phyloP scores from a whole-genome alignment of 2,329 filamentous ascomycete species.

The Monosporascus sp. region DNA sequence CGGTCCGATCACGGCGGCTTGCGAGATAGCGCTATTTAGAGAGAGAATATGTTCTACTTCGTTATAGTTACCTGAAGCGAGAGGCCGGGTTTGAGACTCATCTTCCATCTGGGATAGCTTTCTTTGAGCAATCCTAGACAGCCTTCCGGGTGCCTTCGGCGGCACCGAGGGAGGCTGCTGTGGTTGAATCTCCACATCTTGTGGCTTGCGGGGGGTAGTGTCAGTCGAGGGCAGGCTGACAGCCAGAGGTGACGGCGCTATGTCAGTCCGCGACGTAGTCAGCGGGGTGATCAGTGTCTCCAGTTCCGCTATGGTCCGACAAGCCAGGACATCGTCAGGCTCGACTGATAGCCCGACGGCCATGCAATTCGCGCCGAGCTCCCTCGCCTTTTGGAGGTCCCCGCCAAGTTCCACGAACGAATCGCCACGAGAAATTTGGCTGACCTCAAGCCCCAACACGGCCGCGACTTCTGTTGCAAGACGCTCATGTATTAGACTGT shows the following conservation, averaged over 20 bases:
- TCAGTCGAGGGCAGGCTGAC: conserved; percentile 14
- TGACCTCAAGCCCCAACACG: conserved; percentile 29
- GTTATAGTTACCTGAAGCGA: conserved; percentile 17
- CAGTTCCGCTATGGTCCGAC: conserved; percentile 39
- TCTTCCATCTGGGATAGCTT: conserved; percentile 1
- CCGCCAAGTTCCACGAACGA: conserved; percentile 42
- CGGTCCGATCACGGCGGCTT: conserved; percentile 39
- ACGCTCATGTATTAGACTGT: conserved; percentile 20
- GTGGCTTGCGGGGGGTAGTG: neutral
- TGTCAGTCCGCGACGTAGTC: conserved; percentile 9
- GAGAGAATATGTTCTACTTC: conserved; percentile 36
- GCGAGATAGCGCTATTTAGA: conserved; percentile 34
- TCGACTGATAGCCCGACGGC: conserved; percentile 30
- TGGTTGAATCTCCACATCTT: neutral
- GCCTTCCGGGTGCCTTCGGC: conserved; percentile 10
- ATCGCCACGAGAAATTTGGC: conserved; percentile 31
- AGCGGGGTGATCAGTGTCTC: conserved; percentile 35
- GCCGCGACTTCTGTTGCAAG: conserved; percentile 30
- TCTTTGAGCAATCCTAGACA: neutral
- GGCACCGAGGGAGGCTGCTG: conserved; percentile 16
- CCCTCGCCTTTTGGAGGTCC: conserved; percentile 28
- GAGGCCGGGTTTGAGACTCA: conserved; percentile 9
- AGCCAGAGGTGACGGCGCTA: conserved; percentile 5
- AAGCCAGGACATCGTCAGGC: conserved; percentile 36
- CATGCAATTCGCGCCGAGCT: conserved; percentile 30